These are phyloP conservation scores for Xeromyces bisporus DNA, from an alignment of 495 filamentous ascomycete genomes.

Conservation along the genomic window DNA sequence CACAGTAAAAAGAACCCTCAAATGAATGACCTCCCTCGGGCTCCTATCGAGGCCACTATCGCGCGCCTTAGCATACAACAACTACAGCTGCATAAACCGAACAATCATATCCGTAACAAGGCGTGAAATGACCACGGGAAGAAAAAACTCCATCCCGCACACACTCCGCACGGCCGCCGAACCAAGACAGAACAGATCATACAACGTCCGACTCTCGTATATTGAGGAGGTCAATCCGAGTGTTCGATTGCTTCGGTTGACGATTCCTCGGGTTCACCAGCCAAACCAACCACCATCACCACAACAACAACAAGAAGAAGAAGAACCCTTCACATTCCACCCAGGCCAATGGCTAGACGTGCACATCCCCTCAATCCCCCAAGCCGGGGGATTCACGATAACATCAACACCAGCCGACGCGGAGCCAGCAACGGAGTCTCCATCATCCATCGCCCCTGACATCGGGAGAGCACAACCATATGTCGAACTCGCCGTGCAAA, in stretches of 20 bases:
- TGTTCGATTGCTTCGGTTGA: constrained; percentile 34
- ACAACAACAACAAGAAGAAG: no score
- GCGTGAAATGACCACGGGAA: constrained; percentile 15
- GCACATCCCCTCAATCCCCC: constrained; percentile 43
- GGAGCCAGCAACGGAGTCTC: constrained; percentile 7
- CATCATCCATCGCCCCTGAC: constrained; percentile 8
- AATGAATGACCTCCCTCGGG: no score
- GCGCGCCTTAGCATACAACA: no score
- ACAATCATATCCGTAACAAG: no score
- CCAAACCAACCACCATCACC: constrained; percentile 24
- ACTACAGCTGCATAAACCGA: no score
- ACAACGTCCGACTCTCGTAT: constrained; percentile 29
- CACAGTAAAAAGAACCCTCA: no score
- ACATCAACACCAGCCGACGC: constrained; percentile 50
- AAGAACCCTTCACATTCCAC: constrained; percentile 36
- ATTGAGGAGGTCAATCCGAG: constrained; percentile 31
- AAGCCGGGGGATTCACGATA: constrained; percentile 74
- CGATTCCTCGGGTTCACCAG: constrained; percentile 11
- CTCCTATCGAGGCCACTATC: no score
- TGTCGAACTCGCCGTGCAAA: constrained; percentile 60
- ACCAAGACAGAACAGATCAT: constrained; percentile 43
- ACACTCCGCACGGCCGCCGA: constrained; percentile 55
- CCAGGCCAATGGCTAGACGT: constrained; percentile 91
- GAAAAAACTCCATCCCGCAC: constrained; percentile 28
- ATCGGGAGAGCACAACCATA: constrained; percentile 25